phyloP scores from a whole-genome alignment of 2,329 filamentous ascomycete genomes.

The Cephalotrichum gorgonifer region DNA sequence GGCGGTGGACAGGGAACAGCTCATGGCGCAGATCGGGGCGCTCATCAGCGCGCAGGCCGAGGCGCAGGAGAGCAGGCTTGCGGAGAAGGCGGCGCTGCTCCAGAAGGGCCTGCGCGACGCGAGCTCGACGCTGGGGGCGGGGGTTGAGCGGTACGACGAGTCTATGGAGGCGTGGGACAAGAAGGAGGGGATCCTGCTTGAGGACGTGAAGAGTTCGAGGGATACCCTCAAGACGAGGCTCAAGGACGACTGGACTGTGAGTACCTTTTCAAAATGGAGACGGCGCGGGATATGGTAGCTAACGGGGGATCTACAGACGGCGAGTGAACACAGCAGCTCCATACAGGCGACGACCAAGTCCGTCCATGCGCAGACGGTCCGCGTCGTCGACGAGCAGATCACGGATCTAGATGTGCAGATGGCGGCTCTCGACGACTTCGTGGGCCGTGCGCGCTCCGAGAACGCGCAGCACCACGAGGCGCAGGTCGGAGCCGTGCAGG shows the following conservation, averaged over 20 bases:
- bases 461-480: conserved; percentile 68
- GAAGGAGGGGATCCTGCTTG: conserved; percentile 58
- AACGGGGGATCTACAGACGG: conserved; percentile 34
- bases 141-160: conserved; percentile 54
- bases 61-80: conserved; percentile 61
- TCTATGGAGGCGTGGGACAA: conserved; percentile 67
- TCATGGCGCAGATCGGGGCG: conserved; percentile 68
- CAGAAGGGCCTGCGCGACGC: conserved; percentile 39
- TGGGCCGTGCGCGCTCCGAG: conserved; percentile 68
- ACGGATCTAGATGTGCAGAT: conserved; percentile 81
- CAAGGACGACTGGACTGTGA: conserved; percentile 75
- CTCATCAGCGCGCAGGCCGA: conserved; percentile 68
- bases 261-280: conserved; percentile 35
- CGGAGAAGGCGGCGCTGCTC: conserved; percentile 50
- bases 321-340: conserved; percentile 69
- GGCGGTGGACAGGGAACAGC: conserved; percentile 59
- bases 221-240: conserved; percentile 73
- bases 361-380: conserved; percentile 82
- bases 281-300: conserved; percentile 14
- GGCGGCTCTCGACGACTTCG: conserved; percentile 81
- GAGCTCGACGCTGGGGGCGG: conserved; percentile 53
- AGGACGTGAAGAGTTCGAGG: conserved; percentile 61
- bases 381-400: conserved; percentile 83
- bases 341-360: conserved; percentile 77
- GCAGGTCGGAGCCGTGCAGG: conserved; percentile 56